These are phyloP conservation scores for Schizophyllum commune DNA, from an alignment of 1,284 basidiomycete genomes.

Conservation along the genomic window DNA sequence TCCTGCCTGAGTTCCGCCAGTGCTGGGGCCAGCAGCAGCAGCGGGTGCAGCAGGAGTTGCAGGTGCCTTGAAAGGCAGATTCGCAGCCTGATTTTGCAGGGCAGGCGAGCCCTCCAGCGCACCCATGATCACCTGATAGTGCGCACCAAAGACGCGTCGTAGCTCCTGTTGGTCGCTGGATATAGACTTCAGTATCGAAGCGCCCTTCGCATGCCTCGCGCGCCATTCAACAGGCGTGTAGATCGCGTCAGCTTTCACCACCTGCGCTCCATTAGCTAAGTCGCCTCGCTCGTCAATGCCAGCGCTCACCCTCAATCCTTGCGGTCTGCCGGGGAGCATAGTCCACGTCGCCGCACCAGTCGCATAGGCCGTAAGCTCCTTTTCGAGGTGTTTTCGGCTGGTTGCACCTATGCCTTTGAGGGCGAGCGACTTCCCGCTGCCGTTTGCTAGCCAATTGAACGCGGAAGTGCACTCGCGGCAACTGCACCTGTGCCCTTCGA, in stretches of 20 bases:
- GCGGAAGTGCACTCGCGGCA: not conserved
- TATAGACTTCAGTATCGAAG: not conserved
- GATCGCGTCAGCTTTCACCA: not conserved
- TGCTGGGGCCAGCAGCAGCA: no score
- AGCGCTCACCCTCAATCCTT: slow-evolving; percentile 2
- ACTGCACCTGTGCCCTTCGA: not conserved
- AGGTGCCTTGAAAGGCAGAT: no score
- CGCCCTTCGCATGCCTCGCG: not conserved
- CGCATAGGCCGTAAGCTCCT: slow-evolving; percentile 1
- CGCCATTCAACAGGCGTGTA: not conserved
- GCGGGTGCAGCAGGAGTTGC: no score
- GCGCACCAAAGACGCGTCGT: not conserved
- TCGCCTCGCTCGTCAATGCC: no score
- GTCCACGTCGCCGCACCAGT: slow-evolving; percentile 2
- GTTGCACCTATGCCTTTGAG: not conserved
- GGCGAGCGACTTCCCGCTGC: not conserved
- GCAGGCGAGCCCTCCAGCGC: not conserved
- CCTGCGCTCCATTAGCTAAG: no score
- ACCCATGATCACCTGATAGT: not conserved
- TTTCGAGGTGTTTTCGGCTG: slow-evolving; percentile 2
- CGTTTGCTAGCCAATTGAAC: not conserved
- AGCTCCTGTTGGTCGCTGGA: not conserved
- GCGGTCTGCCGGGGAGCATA: not conserved
- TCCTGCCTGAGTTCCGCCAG: no score
- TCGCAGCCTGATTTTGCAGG: no score